A percentile compares a stretch with the other conserved stretches of the same genome.
Conservation (phyloP, 306 rosid species). For the Bauhinia variegata region DNA sequence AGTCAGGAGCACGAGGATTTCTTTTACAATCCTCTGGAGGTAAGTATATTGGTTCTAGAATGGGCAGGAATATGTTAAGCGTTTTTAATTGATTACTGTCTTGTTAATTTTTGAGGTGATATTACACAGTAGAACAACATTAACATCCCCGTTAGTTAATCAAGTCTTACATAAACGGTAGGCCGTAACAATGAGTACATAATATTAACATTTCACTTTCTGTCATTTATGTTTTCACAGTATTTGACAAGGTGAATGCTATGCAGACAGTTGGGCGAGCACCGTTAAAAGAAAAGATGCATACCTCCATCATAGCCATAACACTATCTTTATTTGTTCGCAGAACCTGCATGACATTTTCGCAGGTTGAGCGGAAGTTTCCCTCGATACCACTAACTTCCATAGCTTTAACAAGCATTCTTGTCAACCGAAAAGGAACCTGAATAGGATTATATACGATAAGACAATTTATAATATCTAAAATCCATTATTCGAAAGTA, state of each 20-base stretch:
- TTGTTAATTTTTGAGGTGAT: no score
- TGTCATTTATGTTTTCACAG: neutral
- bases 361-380: conserved; percentile 97
- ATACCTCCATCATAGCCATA: conserved; percentile 99
- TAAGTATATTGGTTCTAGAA: no score
- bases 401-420: conserved; percentile 99
- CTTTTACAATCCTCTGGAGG: no score
- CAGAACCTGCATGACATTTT: conserved; percentile 93
- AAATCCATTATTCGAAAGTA: conserved; percentile 12
- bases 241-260: conserved; percentile 12
- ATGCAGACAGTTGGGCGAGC: neutral
- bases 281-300: conserved; percentile 1
- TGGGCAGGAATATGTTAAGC: no score
- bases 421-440: conserved; percentile 98
- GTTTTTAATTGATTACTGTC: no score
- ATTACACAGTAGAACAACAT: no score
- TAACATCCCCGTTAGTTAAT: no score
- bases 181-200: no score
- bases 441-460: conserved; percentile 39
- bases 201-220: no score
- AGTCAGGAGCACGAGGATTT: no score
- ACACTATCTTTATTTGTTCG: conserved; percentile 85
- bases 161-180: no score
- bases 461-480: conserved; percentile 28
- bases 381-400: conserved; percentile 99